Evolutionary conservation across 192 early-diverging fungal species (phyloP).

Genomic region (Coemansia sp.): DNA sequence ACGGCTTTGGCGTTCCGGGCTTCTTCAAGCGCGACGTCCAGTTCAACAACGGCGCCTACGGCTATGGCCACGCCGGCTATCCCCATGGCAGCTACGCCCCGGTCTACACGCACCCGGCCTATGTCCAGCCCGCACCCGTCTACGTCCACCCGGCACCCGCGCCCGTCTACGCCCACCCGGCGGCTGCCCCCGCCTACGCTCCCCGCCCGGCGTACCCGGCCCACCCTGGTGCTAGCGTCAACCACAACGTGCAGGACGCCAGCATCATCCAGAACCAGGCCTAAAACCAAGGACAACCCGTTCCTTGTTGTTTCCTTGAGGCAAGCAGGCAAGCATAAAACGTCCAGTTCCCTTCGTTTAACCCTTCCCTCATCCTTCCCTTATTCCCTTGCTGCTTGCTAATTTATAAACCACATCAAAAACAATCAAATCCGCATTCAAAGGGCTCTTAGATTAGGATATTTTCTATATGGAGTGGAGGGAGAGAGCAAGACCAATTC

Average conservation of each 20-base stretch:
- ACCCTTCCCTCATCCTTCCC: background rate
- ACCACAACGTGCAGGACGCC: slow-evolving; percentile 39
- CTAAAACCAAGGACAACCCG: slow-evolving; percentile 4
- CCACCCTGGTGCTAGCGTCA: slow-evolving; percentile 3
- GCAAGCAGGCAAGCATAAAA: no score
- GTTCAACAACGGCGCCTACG: slow-evolving; percentile 15
- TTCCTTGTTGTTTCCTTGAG: background rate
- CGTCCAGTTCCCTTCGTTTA: background rate
- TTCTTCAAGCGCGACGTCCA: slow-evolving; percentile 19
- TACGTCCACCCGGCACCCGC: background rate
- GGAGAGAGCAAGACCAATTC: no score
- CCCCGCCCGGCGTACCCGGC: no score
- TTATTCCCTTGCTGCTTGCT: background rate
- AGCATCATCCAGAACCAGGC: slow-evolving; percentile 45
- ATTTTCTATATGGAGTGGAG: no score
- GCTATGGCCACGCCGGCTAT: slow-evolving; percentile 2
- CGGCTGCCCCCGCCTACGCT: background rate
- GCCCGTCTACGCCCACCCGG: background rate
- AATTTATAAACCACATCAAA: background rate
- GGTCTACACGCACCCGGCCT: background rate
- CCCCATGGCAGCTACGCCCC: slow-evolving; percentile 7
- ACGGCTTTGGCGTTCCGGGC: background rate
- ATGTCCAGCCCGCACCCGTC: background rate
- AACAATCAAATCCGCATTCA: no score
- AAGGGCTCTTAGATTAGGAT: no score